Percentiles rank a stretch among this genome's conserved stretches.
Conservation (phyloP, 2,329 filamentous ascomycete genomes). For the Ophiostoma piceae region DNA sequence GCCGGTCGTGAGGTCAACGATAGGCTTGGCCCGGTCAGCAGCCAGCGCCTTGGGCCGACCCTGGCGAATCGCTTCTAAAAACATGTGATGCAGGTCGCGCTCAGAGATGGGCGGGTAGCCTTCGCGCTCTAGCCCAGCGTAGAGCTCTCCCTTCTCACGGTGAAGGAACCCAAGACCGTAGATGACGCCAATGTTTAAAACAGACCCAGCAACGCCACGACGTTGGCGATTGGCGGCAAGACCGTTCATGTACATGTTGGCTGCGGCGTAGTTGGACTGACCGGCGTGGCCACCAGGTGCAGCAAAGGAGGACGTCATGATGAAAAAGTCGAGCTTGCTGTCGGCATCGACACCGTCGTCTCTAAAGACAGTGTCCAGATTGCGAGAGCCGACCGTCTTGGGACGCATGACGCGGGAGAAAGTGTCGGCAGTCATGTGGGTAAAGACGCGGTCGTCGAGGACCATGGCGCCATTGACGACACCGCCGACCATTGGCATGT, state of each 20-base stretch:
- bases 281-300: constrained; percentile 42
- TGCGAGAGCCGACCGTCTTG: constrained; percentile 39
- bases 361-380: constrained; percentile 38
- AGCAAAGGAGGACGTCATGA: constrained; percentile 45
- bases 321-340: constrained; percentile 40
- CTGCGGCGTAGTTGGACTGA: constrained; percentile 43
- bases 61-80: constrained; percentile 46
- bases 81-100: constrained; percentile 47
- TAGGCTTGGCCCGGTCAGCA: constrained; percentile 5
- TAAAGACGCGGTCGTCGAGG: constrained; percentile 41
- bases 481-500: constrained; percentile 36
- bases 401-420: constrained; percentile 39
- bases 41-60: constrained; percentile 33
- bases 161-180: constrained; percentile 43
- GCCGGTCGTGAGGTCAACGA: constrained; percentile 39
- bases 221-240: constrained; percentile 36
- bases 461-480: constrained; percentile 45
- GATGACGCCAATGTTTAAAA: constrained; percentile 44
- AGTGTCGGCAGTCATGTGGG: constrained; percentile 38
- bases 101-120: constrained; percentile 47
- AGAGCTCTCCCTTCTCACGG: constrained; percentile 39
- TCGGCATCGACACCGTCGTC: constrained; percentile 19
- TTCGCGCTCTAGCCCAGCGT: constrained; percentile 40
- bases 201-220: constrained; percentile 36
- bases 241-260: constrained; percentile 47